Percentiles rank a stretch among this genome's conserved stretches.
phyloP scores from a whole-genome alignment of 108 stramenopile species.

The Fragilaria crotonensis region DNA sequence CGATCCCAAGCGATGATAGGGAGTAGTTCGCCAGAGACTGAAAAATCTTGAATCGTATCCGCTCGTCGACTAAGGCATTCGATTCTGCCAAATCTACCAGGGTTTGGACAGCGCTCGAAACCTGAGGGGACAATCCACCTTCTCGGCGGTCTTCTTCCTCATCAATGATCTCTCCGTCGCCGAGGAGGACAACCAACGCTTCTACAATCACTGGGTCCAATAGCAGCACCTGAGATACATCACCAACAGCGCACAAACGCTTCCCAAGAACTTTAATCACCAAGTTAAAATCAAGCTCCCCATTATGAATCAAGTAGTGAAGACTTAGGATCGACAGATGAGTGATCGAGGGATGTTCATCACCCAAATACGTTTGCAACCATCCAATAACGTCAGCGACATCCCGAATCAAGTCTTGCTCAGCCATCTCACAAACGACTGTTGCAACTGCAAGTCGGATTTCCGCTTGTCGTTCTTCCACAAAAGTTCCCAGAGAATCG shows the following conservation, averaged over 20 bases:
- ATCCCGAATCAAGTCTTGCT: conserved; percentile 58
- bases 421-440: conserved; percentile 53
- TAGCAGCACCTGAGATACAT: conserved; percentile 22
- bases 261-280: conserved; percentile 67
- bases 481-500: conserved; percentile 39
- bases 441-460: conserved; percentile 61
- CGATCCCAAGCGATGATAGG: conserved; percentile 40
- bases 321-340: conserved; percentile 44
- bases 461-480: conserved; percentile 19
- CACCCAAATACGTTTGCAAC: conserved; percentile 50
- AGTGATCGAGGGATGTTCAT: conserved; percentile 36
- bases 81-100: conserved; percentile 28
- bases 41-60: conserved; percentile 32
- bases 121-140: conserved; percentile 30
- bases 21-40: conserved; percentile 43
- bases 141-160: conserved; percentile 25
- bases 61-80: conserved; percentile 3
- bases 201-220: conserved; percentile 41
- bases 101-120: conserved; percentile 33
- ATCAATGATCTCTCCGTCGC: conserved; percentile 45
- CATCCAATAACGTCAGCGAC: conserved; percentile 55
- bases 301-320: conserved; percentile 46
- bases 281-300: conserved; percentile 65
- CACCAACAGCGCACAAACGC: conserved; percentile 35
- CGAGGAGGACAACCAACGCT: conserved; percentile 47